These are phyloP conservation scores for Tricholoma bakamatsutake DNA, from an alignment of 768 basidiomycete species.

Conservation along the genomic window DNA sequence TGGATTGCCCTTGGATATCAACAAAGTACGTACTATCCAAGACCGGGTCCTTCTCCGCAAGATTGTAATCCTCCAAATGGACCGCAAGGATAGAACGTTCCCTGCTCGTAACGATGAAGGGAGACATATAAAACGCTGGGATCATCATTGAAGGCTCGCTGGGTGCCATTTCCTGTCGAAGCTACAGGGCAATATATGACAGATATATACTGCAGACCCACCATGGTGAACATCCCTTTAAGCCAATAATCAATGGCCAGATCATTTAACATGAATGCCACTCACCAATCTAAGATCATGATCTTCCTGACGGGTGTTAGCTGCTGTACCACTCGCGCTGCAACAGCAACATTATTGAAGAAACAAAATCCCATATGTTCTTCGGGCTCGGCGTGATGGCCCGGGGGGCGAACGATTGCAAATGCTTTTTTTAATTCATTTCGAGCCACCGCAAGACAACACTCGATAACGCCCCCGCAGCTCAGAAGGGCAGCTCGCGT, in stretches of 20 bases:
- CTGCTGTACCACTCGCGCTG: conserved; percentile 75
- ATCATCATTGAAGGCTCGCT: conserved; percentile 92
- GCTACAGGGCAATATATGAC: conserved; percentile 1
- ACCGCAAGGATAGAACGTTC: conserved; percentile 89
- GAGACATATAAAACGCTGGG: conserved; percentile 91
- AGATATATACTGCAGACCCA: conserved; percentile 19
- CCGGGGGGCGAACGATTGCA: conserved; percentile 95
- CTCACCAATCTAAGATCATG: conserved; percentile 92
- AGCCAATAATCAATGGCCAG: background rate
- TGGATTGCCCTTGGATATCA: conserved; percentile 3
- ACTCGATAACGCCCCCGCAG: conserved; percentile 93
- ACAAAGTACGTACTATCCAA: conserved; percentile 67
- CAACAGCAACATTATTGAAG: conserved; percentile 97
- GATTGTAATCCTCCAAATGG: conserved; percentile 85
- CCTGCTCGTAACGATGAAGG: conserved; percentile 90
- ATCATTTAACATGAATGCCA: conserved; percentile 9
- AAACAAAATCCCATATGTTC: conserved; percentile 99
- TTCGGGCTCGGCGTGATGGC: conserved; percentile 97
- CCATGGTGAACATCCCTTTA: conserved; percentile 84
- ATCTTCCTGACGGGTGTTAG: conserved; percentile 69
- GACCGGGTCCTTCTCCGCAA: conserved; percentile 76
- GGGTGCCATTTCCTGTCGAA: conserved; percentile 88
- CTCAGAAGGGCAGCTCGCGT: conserved; percentile 82
- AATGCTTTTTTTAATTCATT: conserved; percentile 78
- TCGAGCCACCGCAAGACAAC: conserved; percentile 78